Base-by-base conservation (phyloP, 352 stramenopile genomes). In the Phytophthora megakarya region DNA sequence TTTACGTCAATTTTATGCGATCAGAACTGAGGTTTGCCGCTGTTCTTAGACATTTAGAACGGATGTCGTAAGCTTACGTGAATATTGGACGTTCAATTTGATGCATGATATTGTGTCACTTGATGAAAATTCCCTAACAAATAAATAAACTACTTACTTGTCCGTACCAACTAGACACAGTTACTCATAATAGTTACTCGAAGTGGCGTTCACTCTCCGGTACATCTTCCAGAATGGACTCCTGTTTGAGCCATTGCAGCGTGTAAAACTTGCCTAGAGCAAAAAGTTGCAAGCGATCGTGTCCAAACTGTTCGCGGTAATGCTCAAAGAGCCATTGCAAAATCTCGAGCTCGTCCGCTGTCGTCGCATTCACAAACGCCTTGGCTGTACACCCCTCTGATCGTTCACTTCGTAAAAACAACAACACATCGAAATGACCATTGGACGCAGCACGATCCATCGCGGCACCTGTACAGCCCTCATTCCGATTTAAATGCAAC, bases 391-490 rank as follows among this genome's bases (percentile, higher is more conserved):
- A 74, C 6, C 53, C 59, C 33, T 70, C 69, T 10, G n/a, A 52
- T 8, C 72, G 59, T 25, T 72, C 52, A 15, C 53, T 63, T 3
- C 63, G 60, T 25, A 83, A 60, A 68, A 71, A 78, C 30, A 72
- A 35, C 30, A 85, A 40, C 2, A 85, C 50, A 11, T 84, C 64
- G 10, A 80, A 80, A 43, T 77, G 68, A n/a, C 72, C 72, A 18
- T 65, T 65, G 5, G 38, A 58, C 9, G 69, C 72, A 7, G 72
- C 68, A 30, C 52, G 40, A 51, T 80, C 69, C 61, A 80, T 80
- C 9, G 72, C 72, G 37, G 40, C 54, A 1, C 57, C 44, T 11
- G 65, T 73, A 16, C 72, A 80, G 3, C 72, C 72, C 30, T 80
- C 72, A 8, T 1, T 54, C 35, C 69, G 54, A 39, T 73, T 65